These are phyloP conservation scores for Backusella psychrophila DNA, from an alignment of 192 early-diverging fungal species.

Conservation along the genomic window DNA sequence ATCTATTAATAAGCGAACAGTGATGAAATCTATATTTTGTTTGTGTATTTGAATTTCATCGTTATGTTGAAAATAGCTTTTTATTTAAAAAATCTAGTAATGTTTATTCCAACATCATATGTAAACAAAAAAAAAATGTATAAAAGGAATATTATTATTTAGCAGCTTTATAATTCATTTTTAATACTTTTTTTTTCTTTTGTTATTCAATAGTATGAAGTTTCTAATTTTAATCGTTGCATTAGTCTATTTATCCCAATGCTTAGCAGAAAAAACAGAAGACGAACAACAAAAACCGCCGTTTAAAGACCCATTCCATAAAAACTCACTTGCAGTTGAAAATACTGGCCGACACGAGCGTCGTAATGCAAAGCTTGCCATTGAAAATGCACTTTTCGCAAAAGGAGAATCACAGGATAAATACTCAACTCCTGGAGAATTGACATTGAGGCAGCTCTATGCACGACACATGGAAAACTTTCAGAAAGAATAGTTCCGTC, in stretches of 20 bases:
- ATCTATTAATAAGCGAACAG: not conserved
- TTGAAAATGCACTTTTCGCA: not conserved
- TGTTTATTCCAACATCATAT: not conserved
- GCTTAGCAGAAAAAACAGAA: not conserved
- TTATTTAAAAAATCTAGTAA: not conserved
- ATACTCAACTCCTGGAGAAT: not conserved
- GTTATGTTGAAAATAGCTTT: not conserved
- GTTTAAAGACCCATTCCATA: not conserved
- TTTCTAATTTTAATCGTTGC: not conserved
- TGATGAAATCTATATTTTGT: not conserved
- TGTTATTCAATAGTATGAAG: not conserved
- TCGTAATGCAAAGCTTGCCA: not conserved
- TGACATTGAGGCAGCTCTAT: not conserved
- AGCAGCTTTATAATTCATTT: not conserved
- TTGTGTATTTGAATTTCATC: not conserved
- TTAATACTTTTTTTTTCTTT: not conserved
- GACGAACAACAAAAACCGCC: not conserved
- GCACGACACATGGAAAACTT: conserved; percentile 1
- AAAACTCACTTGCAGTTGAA: not conserved
- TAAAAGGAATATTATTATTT: not conserved
- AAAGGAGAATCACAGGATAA: not conserved
- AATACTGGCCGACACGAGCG: not conserved
- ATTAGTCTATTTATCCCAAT: not conserved
- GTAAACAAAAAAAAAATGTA: not conserved
- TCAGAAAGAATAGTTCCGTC: not conserved